Conservation (phyloP, 371 early-diverging fungal genomes). For the Mortierella sp. region DNA sequence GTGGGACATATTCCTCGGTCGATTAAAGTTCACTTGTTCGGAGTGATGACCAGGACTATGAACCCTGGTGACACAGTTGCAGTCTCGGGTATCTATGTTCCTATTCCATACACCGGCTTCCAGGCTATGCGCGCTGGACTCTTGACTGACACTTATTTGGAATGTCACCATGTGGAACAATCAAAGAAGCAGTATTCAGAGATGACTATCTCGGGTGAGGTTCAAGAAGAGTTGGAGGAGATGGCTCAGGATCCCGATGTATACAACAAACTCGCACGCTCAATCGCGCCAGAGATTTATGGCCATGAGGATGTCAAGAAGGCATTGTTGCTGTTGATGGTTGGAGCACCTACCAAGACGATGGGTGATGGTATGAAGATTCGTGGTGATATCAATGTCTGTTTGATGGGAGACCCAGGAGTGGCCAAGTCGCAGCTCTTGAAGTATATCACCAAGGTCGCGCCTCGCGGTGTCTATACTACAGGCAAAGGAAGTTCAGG, state of each 20-base stretch:
- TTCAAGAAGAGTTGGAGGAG: slow-evolving; percentile 70
- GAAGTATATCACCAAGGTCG: slow-evolving; percentile 88
- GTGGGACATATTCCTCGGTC: slow-evolving; percentile 99
- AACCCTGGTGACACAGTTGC: slow-evolving; percentile 95
- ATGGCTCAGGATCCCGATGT: slow-evolving; percentile 79
- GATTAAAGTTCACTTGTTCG: slow-evolving; percentile 93
- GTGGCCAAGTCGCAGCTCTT: slow-evolving; percentile 96
- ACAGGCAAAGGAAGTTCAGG: slow-evolving; percentile 94
- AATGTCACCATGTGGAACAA: slow-evolving; percentile 88
- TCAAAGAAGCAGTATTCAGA: slow-evolving; percentile 91
- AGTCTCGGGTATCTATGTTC: slow-evolving; percentile 94
- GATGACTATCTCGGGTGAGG: slow-evolving; percentile 77
- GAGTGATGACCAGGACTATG: slow-evolving; percentile 83
- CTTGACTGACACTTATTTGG: slow-evolving; percentile 96
- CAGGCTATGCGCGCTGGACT: slow-evolving; percentile 94
- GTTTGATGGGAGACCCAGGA: slow-evolving; percentile 99
- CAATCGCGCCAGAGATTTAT: slow-evolving; percentile 98
- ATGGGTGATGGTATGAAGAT: slow-evolving; percentile 94
- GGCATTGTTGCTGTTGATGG: slow-evolving; percentile 87
- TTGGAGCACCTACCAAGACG: slow-evolving; percentile 91
- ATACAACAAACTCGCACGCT: slow-evolving; percentile 89
- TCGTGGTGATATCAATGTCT: slow-evolving; percentile 96
- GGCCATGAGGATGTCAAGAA: slow-evolving; percentile 98
- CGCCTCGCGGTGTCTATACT: slow-evolving; percentile 94
- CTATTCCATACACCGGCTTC: slow-evolving; percentile 96